Conservation (phyloP, 2,329 filamentous ascomycete species). For the Paraphoma chrysanthemicola region DNA sequence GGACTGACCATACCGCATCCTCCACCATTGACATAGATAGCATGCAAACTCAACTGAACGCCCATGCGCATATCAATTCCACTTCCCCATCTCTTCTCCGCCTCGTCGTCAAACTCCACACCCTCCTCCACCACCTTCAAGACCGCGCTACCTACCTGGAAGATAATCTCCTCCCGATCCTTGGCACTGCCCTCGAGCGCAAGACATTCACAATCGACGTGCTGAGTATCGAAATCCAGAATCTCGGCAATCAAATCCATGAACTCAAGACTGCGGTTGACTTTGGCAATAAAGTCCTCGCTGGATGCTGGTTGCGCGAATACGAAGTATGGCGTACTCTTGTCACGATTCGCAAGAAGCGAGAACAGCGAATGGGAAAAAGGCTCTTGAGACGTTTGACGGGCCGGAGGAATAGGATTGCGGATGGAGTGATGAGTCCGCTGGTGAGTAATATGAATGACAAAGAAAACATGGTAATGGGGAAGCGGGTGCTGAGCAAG, state of each 20-base stretch:
- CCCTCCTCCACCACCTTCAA: slow-evolving; percentile 11
- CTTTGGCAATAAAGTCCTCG: slow-evolving; percentile 11
- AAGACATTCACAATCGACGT: slow-evolving; percentile 5
- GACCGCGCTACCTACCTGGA: slow-evolving; percentile 18
- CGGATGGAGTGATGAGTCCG: not conserved
- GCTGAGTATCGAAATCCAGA: not conserved
- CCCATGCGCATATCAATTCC: not conserved
- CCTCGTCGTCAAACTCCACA: slow-evolving; percentile 21
- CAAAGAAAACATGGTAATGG: too few relatives aligned
- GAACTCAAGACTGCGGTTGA: slow-evolving; percentile 12
- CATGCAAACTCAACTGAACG: not conserved
- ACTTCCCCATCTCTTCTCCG: not conserved
- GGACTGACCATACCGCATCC: not conserved
- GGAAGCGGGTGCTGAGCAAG: not conserved
- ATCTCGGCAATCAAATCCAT: not conserved
- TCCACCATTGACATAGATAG: not conserved
- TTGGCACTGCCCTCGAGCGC: slow-evolving; percentile 10
- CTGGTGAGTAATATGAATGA: not conserved
- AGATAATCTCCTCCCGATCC: slow-evolving; percentile 17
- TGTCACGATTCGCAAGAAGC: slow-evolving; percentile 5
- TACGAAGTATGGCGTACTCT: slow-evolving; percentile 18
- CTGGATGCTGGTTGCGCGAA: slow-evolving; percentile 23
- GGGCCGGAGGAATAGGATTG: not conserved
- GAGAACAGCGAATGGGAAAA: not conserved
- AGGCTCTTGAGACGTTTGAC: slow-evolving; percentile 1